phyloP scores from a whole-genome alignment of 129 eudicot species.

The Helichrysum umbraculigerum region DNA sequence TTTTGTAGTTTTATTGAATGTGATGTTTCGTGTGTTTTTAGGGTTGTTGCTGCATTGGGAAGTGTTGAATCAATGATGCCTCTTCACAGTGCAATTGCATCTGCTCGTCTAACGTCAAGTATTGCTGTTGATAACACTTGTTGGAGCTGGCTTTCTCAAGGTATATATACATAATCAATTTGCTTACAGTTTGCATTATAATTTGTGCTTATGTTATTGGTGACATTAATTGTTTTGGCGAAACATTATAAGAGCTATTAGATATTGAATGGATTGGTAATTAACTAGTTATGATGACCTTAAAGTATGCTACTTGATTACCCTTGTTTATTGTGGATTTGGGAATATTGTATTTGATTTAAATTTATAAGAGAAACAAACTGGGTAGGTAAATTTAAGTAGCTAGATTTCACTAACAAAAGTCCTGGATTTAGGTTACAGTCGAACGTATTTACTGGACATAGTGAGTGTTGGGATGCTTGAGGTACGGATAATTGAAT shows the following conservation, averaged over 20 bases:
- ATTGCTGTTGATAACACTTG: slow-evolving; percentile 61
- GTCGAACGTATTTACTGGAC: neutral
- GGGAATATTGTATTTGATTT: neutral
- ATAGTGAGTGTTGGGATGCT: neutral
- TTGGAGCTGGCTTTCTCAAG: slow-evolving; percentile 90
- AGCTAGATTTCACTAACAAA: neutral
- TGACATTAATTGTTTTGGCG: neutral
- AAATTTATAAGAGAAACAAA: neutral
- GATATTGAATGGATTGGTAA: slow-evolving; percentile 15
- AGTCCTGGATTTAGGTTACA: slow-evolving; percentile 9
- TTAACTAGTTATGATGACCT: neutral
- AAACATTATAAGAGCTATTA: neutral
- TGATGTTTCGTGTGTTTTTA: slow-evolving; percentile 10
- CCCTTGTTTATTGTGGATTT: slow-evolving; percentile 7
- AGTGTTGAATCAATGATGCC: slow-evolving; percentile 69
- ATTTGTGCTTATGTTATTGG: neutral
- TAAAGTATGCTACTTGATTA: neutral
- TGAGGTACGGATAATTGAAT: neutral
- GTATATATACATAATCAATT: slow-evolving; percentile 18
- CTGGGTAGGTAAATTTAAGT: slow-evolving; percentile 1
- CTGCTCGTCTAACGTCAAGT: slow-evolving; percentile 70
- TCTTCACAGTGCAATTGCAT: slow-evolving; percentile 69
- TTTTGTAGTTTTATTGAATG: neutral
- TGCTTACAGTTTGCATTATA: no score
- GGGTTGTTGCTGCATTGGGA: slow-evolving; percentile 56